Percentiles rank a stretch among this genome's conserved stretches.
Evolutionary conservation across 495 filamentous ascomycete species (phyloP).

Genomic region (Achaetomiella virescens): DNA sequence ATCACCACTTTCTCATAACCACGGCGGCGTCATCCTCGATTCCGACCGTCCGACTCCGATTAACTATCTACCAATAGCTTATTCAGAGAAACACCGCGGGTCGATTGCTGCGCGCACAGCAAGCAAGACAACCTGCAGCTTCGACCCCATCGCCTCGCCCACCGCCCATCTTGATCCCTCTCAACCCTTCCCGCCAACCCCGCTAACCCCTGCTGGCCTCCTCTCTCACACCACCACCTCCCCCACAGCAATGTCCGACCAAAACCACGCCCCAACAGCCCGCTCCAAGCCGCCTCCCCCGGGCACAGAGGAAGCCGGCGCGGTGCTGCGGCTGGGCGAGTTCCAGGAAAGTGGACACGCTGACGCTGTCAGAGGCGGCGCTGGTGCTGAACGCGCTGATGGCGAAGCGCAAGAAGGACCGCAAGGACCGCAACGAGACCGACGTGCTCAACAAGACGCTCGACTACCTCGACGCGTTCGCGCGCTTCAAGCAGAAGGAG

Average conservation of each 20-base stretch:
- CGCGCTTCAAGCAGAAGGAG: constrained; percentile 89
- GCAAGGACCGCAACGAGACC: constrained; percentile 60
- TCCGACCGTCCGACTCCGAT: no score
- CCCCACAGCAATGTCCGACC: constrained; percentile 34
- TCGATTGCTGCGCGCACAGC: no score
- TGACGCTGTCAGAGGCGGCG: constrained; percentile 86
- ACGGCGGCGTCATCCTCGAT: no score
- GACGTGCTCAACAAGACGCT: constrained; percentile 76
- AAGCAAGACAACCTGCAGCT: no score
- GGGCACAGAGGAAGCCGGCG: constrained; percentile 82
- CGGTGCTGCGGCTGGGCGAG: constrained; percentile 79
- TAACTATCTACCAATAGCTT: no score
- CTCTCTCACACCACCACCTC: no score
- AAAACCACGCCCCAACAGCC: constrained; percentile 48
- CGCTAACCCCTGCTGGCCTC: no score
- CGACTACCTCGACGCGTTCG: constrained; percentile 87
- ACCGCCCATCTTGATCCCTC: no score
- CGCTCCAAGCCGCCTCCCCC: constrained; percentile 65
- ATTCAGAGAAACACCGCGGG: no score
- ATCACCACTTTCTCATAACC: no score
- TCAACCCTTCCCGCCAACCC: no score
- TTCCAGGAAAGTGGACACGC: constrained; percentile 80
- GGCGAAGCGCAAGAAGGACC: constrained; percentile 59
- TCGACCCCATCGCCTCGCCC: no score
- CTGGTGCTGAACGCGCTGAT: constrained; percentile 84